A percentile compares a stretch with the other conserved stretches of the same genome.
These are phyloP conservation scores for Phytopythium boreale DNA, from an alignment of 352 stramenopile genomes.

Conservation along the genomic window DNA sequence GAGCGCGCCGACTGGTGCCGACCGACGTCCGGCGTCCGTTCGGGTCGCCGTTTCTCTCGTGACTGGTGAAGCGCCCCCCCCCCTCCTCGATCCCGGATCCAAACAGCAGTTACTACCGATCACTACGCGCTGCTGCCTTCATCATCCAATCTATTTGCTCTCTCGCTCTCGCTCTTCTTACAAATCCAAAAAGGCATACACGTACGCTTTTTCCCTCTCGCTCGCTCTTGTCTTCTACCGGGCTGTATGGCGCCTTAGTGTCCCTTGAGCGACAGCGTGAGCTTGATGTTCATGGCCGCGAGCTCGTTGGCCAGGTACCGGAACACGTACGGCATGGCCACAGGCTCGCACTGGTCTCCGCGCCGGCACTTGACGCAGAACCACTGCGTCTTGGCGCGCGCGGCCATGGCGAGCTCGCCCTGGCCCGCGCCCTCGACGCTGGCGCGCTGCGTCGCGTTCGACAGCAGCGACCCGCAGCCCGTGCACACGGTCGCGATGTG, in stretches of 20 bases:
- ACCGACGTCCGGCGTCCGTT: not conserved
- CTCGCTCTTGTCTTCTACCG: not conserved
- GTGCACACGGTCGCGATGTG: constrained; percentile 97
- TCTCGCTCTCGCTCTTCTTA: not conserved
- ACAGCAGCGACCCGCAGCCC: constrained; percentile 87
- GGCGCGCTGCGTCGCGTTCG: constrained; percentile 81
- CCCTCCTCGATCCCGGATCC: not conserved
- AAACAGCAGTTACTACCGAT: not conserved
- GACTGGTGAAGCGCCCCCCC: not conserved
- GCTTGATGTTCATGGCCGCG: constrained; percentile 99
- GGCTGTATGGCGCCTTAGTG: not conserved
- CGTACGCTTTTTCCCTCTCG: constrained; percentile 1
- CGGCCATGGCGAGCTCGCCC: constrained; percentile 73
- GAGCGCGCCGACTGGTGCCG: not conserved
- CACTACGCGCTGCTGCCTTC: not conserved
- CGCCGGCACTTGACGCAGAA: constrained; percentile 85
- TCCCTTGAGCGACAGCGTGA: constrained; percentile 91
- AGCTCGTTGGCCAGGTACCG: constrained; percentile 99
- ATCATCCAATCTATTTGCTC: constrained; percentile 3
- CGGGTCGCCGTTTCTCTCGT: not conserved
- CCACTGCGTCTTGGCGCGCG: constrained; percentile 89
- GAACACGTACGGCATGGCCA: constrained; percentile 99
- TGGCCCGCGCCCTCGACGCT: constrained; percentile 80
- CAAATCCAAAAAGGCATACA: not conserved
- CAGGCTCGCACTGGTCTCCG: constrained; percentile 88